Percentiles rank a stretch among this genome's conserved stretches.
These are phyloP conservation scores for Phyllosticta paracitricarpa DNA, from an alignment of 2,329 filamentous ascomycete genomes.

Conservation along the genomic window DNA sequence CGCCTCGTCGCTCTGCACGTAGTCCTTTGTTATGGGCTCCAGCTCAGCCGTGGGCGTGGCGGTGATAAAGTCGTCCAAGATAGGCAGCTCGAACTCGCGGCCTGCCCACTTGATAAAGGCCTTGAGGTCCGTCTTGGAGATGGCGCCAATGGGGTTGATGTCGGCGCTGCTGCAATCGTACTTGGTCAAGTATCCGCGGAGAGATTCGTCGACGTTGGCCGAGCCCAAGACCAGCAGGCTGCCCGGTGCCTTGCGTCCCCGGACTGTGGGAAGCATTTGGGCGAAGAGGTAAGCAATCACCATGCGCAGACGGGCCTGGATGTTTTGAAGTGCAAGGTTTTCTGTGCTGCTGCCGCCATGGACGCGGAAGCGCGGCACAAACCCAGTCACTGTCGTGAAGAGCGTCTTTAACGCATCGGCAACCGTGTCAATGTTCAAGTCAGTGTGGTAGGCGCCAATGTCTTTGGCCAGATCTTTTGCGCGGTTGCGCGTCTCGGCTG, in stretches of 20 bases:
- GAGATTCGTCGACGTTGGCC: slow-evolving; percentile 50
- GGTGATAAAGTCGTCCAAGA: slow-evolving; percentile 54
- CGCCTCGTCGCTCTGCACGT: slow-evolving; percentile 49
- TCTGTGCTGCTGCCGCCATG: slow-evolving; percentile 53
- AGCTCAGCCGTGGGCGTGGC: slow-evolving; percentile 39
- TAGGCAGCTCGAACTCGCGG: slow-evolving; percentile 48
- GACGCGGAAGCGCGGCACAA: slow-evolving; percentile 52
- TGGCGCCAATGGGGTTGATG: slow-evolving; percentile 49
- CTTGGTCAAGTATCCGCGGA: slow-evolving; percentile 56
- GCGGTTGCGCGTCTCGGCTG: slow-evolving; percentile 54
- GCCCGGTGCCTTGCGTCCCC: slow-evolving; percentile 47
- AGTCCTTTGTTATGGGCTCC: slow-evolving; percentile 55
- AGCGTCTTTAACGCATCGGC: slow-evolving; percentile 52
- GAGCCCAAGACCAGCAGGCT: slow-evolving; percentile 56
- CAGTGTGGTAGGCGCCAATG: slow-evolving; percentile 63
- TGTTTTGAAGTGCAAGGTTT: slow-evolving; percentile 58
- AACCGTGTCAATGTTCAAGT: slow-evolving; percentile 63
- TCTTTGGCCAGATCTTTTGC: slow-evolving; percentile 49
- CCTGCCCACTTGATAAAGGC: slow-evolving; percentile 55
- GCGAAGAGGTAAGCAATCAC: slow-evolving; percentile 56
- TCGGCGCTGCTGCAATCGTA: slow-evolving; percentile 51
- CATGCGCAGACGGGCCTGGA: slow-evolving; percentile 58
- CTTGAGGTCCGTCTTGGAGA: slow-evolving; percentile 60
- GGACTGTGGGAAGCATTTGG: slow-evolving; percentile 51
- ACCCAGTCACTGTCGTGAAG: slow-evolving; percentile 48